Base-by-base conservation (phyloP, 139 green algal species). In the Coelastrella sp. region DNA sequence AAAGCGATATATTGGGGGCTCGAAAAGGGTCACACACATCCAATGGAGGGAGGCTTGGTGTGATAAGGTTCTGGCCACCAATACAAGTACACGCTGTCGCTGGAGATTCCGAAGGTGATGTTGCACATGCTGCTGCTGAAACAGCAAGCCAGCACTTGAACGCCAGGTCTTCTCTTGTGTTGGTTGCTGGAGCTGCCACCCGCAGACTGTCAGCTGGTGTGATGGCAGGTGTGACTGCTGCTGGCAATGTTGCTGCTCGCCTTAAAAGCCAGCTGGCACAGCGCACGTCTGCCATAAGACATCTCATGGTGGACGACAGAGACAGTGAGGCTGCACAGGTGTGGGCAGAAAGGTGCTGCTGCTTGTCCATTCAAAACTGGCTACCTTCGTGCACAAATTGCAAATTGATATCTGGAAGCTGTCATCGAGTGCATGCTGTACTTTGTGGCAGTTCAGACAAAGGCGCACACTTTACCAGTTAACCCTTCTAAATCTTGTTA, bases 41-140 rank as follows among this genome's bases (percentile, higher is more conserved):
- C 12, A 17, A 6, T 17, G 63, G 63, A 7, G 63, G 17, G 22
- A 73, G 58, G 22, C 25, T 72, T 20, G 19, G 58, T 58, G 7
- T 4, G 6, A 85, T 75, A 10, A n/a, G 80, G 22, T 85, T 85
- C 59, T 72, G 80, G 80, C 59, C 78, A 9, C 56, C 80, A 20
- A 65, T 85, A 7, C 80, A 57, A 25, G 80, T 85, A 14, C 80
- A 85, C 12, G 80, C 80, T 24, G 22, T 85, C 14, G 80, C 58
- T 24, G 80, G 57, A 58, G 82, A 87, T 8, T 68, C 6, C 11
- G 82, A 22, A 15, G 15, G n/a, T 35, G 63, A 63, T 78, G 59
- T 49, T 49, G 35, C 35, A 49, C 35, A 49, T 49, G 35, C 35
- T 49, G 35, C 35, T 49, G 22, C 49, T 68, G 78, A 14, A 59